phyloP scores from a whole-genome alignment of 176 grass and related monocot species.

The Metroxylon sagu region DNA sequence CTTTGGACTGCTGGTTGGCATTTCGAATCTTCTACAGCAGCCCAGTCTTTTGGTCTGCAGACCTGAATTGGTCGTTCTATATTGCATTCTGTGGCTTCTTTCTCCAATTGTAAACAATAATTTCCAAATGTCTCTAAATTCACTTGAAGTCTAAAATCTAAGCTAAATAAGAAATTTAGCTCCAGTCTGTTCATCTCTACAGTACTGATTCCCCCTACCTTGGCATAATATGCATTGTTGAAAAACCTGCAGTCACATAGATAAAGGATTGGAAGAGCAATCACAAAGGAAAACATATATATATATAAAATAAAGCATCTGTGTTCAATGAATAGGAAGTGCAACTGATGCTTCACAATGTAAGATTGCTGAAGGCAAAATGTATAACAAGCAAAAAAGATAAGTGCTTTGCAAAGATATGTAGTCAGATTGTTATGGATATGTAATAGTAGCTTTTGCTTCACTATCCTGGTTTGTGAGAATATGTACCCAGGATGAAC shows the following conservation, averaged over 20 bases:
- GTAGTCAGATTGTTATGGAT: no score
- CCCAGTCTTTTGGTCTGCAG: slow-evolving; percentile 12
- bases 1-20: slow-evolving; percentile 21
- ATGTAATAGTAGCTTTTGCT: no score
- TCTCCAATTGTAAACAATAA: slow-evolving; percentile 75
- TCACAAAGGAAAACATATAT: no score
- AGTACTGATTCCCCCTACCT: slow-evolving; percentile 80
- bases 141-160: slow-evolving; percentile 86
- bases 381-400: no score
- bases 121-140: slow-evolving; percentile 48
- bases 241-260: slow-evolving; percentile 47
- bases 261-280: neutral
- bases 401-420: no score
- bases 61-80: slow-evolving; percentile 56
- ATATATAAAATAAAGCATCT: no score
- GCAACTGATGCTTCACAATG: no score
- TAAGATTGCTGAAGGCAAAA: no score
- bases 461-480: no score
- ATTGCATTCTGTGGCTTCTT: slow-evolving; percentile 29
- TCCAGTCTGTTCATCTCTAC: slow-evolving; percentile 75
- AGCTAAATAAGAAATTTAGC: slow-evolving; percentile 67
- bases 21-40: slow-evolving; percentile 43
- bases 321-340: no score
- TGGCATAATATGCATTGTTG: slow-evolving; percentile 85
- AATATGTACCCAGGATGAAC: no score